A percentile compares a stretch with the other conserved stretches of the same genome.
Conservation (phyloP, 345 rosid genomes). For the Lumnitzera littorea region DNA sequence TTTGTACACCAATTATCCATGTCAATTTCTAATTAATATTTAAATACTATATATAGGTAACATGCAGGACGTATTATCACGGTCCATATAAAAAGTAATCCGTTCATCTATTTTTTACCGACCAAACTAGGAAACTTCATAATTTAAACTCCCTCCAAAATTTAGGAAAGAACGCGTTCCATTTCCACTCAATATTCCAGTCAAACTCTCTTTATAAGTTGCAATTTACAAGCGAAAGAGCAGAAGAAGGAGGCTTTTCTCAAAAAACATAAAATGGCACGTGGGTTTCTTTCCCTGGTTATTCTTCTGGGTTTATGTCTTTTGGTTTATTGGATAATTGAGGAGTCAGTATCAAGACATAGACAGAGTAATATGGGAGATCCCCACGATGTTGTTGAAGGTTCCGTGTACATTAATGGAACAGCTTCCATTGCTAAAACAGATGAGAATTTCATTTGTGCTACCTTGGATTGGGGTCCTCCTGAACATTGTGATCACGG, state of each 20-base stretch:
- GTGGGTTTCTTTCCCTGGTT: constrained; percentile 16
- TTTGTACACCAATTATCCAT: no score
- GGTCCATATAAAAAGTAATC: no score
- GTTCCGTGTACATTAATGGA: constrained; percentile 32
- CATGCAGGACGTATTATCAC: no score
- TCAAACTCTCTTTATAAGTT: no score
- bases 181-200: no score
- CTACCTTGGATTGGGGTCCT: constrained; percentile 53
- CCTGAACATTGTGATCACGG: constrained; percentile 47
- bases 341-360: neutral
- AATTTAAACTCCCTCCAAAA: no score
- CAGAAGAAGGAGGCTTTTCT: neutral
- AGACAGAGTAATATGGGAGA: neutral
- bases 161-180: no score
- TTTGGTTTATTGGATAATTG: constrained; percentile 15
- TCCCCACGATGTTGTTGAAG: constrained; percentile 16
- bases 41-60: no score
- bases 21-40: no score
- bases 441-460: constrained; percentile 37
- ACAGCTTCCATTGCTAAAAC: constrained; percentile 25
- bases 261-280: neutral
- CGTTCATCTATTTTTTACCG: no score
- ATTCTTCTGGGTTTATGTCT: constrained; percentile 15
- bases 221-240: neutral
- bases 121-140: no score